These are phyloP conservation scores for Apiotrichum laibachii DNA, from an alignment of 1,284 basidiomycete genomes.

Conservation along the genomic window DNA sequence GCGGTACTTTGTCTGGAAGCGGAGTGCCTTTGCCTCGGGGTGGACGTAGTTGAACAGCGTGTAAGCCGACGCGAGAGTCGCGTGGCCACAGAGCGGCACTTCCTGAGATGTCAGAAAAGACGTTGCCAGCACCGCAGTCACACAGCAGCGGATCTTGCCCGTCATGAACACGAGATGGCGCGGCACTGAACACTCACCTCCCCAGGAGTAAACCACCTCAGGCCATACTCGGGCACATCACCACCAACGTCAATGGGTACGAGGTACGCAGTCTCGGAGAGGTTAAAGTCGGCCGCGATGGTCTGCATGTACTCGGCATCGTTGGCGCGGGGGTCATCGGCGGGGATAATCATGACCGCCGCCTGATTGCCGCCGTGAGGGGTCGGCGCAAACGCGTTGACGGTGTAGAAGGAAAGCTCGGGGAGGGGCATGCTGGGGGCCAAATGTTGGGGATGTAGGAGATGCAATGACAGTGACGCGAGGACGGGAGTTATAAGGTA, in stretches of 20 bases:
- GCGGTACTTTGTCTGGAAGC: constrained; percentile 33
- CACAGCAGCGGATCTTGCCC: too few species aligned
- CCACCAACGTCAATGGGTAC: constrained; percentile 21
- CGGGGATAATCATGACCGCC: constrained; percentile 35
- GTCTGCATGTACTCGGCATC: constrained; percentile 32
- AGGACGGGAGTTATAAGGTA: neutral
- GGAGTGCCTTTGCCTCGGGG: constrained; percentile 18
- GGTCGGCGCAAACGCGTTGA: constrained; percentile 40
- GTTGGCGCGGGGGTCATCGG: constrained; percentile 22
- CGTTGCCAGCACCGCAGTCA: too few species aligned
- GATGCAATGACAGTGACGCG: too few species aligned
- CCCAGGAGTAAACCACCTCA: constrained; percentile 44
- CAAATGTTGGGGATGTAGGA: neutral
- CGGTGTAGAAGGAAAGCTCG: constrained; percentile 27
- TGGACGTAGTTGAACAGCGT: constrained; percentile 31
- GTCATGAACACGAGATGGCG: too few species aligned
- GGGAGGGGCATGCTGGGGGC: constrained; percentile 10
- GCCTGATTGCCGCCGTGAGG: constrained; percentile 44
- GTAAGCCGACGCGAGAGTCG: constrained; percentile 37
- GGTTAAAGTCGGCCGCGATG: constrained; percentile 38
- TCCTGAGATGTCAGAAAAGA: constrained; percentile 21
- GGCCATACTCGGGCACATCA: constrained; percentile 22
- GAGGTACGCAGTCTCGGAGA: constrained; percentile 42
- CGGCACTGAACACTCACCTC: constrained; percentile 22
- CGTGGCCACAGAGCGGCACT: constrained; percentile 42